Evolutionary conservation across 2,329 filamentous ascomycete genomes (phyloP), one percentile per base, ranked within the genome.

Genomic region (Akanthomyces uredinophilus): DNA sequence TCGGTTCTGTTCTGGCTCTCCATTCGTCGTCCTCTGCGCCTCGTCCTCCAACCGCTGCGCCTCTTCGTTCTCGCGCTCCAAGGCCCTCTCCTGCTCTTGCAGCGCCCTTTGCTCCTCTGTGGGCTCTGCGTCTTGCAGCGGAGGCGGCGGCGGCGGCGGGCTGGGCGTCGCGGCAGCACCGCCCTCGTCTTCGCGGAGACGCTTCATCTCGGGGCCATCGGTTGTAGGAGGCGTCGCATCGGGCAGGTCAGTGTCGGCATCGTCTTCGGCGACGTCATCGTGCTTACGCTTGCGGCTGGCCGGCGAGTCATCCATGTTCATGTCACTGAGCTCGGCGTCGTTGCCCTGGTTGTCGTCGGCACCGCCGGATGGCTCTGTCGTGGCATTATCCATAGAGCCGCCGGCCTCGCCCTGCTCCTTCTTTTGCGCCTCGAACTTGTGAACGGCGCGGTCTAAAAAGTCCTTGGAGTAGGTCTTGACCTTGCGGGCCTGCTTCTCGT

Each of bases 381-480:
- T 77, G 5, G 79, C 78, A 7, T 79, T 77, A 50, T 87, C 82
- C 44, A 74, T 76, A 5, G 81, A 79, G 3, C 78, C 79, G 22
- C 68, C 74, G 22, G 66, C 66, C 47, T 77, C 74, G 65, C 74
- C 76, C 53, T 77, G 89, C 64, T 83, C 83, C 72, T 86, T 86
- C 66, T 93, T 87, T 65, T 87, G 83, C 64, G 82, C 86, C 41
- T 74, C 77, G 66, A 89, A 91, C 76, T 96, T 96, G 61, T 83
- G 80, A 2, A 94, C 87, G 0, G 92, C 93, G 70, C 92, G 93
- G 64, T 96, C 91, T 70, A 97, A 88, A 73, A 89, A 98, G 56
- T 92, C 88, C 65, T 90, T 88, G 63, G 93, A 92, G 70, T 89
- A 92, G 62, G 85, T 87, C 76, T 91, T 96, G 63, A 97, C 85